phyloP scores from a whole-genome alignment of 768 basidiomycete genomes.

The Amanita inopinata region DNA sequence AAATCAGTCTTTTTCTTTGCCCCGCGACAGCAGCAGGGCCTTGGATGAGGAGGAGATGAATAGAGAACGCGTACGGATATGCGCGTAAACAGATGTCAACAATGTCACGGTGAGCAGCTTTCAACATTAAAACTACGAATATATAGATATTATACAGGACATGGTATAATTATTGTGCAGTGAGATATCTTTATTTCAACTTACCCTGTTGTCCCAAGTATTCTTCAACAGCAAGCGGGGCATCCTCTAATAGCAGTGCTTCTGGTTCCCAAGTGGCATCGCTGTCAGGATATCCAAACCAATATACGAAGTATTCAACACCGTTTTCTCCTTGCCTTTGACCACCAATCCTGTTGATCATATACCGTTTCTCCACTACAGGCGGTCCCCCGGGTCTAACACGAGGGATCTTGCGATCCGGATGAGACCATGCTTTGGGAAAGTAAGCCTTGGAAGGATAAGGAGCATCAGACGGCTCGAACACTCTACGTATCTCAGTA shows the following conservation, averaged over 20 bases:
- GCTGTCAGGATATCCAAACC: constrained; percentile 42
- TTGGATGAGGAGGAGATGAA: not conserved
- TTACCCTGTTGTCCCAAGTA: constrained; percentile 21
- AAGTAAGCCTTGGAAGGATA: constrained; percentile 23
- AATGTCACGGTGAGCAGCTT: too few species aligned
- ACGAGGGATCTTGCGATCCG: constrained; percentile 30
- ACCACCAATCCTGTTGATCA: constrained; percentile 24
- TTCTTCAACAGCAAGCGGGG: constrained; percentile 31
- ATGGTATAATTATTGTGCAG: not conserved
- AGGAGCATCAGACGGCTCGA: constrained; percentile 19
- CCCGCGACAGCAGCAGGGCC: constrained; percentile 1
- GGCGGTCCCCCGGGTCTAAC: constrained; percentile 28
- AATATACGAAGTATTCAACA: constrained; percentile 39
- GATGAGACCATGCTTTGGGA: constrained; percentile 48
- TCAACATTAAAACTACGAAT: not conserved
- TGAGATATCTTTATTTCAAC: not conserved
- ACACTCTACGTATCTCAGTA: constrained; percentile 28
- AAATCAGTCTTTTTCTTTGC: not conserved
- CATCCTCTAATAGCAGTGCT: constrained; percentile 34
- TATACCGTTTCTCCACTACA: constrained; percentile 35
- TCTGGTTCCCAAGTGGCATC: constrained; percentile 56
- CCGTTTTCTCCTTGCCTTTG: constrained; percentile 23
- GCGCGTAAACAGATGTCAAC: constrained; percentile 20
- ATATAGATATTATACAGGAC: constrained; percentile 1
- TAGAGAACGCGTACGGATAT: constrained; percentile 12